A percentile compares a stretch with the other conserved stretches of the same genome.
Evolutionary conservation across 352 stramenopile genomes (phyloP).

Genomic region (Globisporangium mamillatum): DNA sequence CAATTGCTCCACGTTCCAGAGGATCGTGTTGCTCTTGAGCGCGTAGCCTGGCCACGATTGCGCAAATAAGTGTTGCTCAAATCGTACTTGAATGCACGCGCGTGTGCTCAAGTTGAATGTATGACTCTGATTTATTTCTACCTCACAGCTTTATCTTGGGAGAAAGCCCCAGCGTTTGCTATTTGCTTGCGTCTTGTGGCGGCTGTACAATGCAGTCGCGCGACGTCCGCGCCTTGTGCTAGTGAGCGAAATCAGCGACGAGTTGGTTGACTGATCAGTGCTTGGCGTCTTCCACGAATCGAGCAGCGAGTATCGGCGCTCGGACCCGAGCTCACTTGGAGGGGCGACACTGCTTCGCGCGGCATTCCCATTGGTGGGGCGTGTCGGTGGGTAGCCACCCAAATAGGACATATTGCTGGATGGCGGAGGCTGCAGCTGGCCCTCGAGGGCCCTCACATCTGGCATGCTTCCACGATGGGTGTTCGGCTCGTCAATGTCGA

Average conservation of each 20-base stretch:
- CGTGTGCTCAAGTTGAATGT: background rate
- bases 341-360: background rate
- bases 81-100: background rate
- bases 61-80: no score
- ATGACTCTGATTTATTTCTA: background rate
- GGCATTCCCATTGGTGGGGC: slow-evolving; percentile 1
- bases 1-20: no score
- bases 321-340: slow-evolving; percentile 33
- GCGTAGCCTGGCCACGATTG: no score
- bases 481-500: slow-evolving; percentile 31
- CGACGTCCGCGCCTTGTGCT: slow-evolving; percentile 65
- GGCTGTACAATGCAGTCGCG: slow-evolving; percentile 57
- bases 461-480: slow-evolving; percentile 44
- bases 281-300: slow-evolving; percentile 68
- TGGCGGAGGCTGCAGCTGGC: background rate
- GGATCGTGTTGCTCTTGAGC: no score
- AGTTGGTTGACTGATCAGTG: slow-evolving; percentile 48
- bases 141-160: slow-evolving; percentile 8
- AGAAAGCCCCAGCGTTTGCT: slow-evolving; percentile 47
- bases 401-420: slow-evolving; percentile 8
- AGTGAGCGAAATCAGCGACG: slow-evolving; percentile 66
- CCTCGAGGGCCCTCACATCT: slow-evolving; percentile 20
- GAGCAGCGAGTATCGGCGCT: slow-evolving; percentile 67
- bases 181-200: slow-evolving; percentile 50
- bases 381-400: slow-evolving; percentile 1